Evolutionary conservation across 2,329 filamentous ascomycete genomes (phyloP), one percentile per base, ranked within the genome.

Genomic region (Fusarium euwallaceae): DNA sequence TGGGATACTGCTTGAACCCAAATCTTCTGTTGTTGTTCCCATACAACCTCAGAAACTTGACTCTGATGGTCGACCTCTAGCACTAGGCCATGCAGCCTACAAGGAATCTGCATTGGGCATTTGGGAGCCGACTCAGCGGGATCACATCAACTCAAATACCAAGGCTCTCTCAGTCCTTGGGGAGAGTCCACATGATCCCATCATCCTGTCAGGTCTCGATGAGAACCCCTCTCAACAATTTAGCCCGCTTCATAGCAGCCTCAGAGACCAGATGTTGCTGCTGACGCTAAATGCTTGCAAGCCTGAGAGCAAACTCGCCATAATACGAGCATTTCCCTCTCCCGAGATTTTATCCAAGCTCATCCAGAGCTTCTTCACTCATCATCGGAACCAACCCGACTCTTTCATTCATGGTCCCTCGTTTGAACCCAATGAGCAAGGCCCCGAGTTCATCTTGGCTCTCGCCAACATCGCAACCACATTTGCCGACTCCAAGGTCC

Each of bases 211-310:
- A 17, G 56, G 29, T 3, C 45, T 56, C 9, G 53, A 62, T 27
- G 59, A 67, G 14, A 41, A 61, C 29, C 69, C 41, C 9, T 29
- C 65, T 10, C 24, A 64, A 24, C 62, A 72, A 16, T 64, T 27
- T 48, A 67, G 16, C 45, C 63, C 6, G 48, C 70, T 56, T 34
- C 53, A 56, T 56, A 56, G 53, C 53, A 56, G 53, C 29, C 53
- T 56, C 3, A 61, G 70, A 17, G 70, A 72, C 64, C 62, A 72
- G 20, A 67, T 72, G 16, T 41, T 72, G 12, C 62, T 61, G 17
- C 60, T 72, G 64, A 67, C 66, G 39, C 56, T 72, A 14, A 67
- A 67, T 32, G 56, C 69, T 37, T 72, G 70, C n/a, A 64, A 64
- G 14, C 61, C 69, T 4, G 70, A 70, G 56, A 67, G 59, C 24